Conservation (phyloP, 768 basidiomycete species). For the Tylopilus sp. region DNA sequence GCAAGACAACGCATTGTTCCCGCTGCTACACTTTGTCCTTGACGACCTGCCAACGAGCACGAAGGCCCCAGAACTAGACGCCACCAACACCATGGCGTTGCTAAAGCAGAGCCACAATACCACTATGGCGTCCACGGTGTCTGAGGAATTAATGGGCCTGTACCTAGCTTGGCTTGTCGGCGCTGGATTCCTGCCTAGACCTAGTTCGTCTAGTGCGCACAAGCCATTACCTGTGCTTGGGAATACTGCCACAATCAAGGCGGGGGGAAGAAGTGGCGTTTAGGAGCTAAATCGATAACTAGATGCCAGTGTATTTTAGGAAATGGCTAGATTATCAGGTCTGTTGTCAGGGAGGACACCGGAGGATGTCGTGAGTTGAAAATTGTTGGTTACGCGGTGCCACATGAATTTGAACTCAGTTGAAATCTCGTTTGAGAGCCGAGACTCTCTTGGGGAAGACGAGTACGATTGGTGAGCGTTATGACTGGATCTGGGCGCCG, state of each 20-base stretch:
- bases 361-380: background rate
- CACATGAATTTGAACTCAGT: background rate
- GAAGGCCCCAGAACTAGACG: conserved; percentile 87
- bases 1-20: conserved; percentile 97
- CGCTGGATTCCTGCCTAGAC: conserved; percentile 73
- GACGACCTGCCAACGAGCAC: conserved; percentile 97
- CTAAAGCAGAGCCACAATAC: conserved; percentile 47
- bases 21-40: conserved; percentile 92
- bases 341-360: background rate
- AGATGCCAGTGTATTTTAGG: background rate
- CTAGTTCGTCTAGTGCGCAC: conserved; percentile 36
- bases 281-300: conserved; percentile 23
- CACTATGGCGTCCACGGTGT: conserved; percentile 55
- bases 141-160: conserved; percentile 71
- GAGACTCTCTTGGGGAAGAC: background rate
- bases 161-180: conserved; percentile 92
- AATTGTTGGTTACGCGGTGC: background rate
- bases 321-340: background rate
- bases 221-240: conserved; percentile 50
- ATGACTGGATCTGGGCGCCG: background rate
- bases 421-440: background rate
- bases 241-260: conserved; percentile 43
- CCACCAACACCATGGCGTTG: conserved; percentile 66
- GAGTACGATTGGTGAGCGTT: background rate
- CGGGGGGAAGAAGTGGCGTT: conserved; percentile 66